A percentile compares a stretch with the other conserved stretches of the same genome.
phyloP scores from a whole-genome alignment of 2,329 filamentous ascomycete species.

The Alternaria arbusti region DNA sequence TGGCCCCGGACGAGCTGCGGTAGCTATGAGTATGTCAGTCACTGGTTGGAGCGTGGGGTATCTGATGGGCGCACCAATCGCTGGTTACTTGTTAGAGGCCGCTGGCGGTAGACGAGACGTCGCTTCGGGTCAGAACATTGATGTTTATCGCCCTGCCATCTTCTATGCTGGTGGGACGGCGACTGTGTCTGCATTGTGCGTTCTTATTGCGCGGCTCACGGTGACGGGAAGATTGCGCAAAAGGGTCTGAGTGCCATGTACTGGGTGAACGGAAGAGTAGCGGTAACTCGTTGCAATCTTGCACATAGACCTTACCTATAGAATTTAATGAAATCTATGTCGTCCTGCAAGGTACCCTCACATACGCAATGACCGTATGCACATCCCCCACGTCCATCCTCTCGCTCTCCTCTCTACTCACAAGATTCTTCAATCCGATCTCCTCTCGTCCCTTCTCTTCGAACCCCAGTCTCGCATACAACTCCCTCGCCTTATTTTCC shows the following conservation, averaged over 20 bases:
- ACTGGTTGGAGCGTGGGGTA: constrained; percentile 37
- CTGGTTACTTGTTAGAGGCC: constrained; percentile 34
- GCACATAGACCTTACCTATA: background rate
- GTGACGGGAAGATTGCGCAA: constrained; percentile 27
- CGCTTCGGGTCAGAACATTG: constrained; percentile 17
- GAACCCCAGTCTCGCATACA: constrained; percentile 38
- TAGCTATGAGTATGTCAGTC: constrained; percentile 37
- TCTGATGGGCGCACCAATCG: constrained; percentile 38
- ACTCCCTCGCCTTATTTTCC: constrained; percentile 28
- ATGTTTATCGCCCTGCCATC: constrained; percentile 37
- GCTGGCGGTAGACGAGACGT: constrained; percentile 25
- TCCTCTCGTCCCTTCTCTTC: constrained; percentile 24
- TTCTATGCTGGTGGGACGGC: constrained; percentile 40
- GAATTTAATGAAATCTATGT: background rate
- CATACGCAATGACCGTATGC: background rate
- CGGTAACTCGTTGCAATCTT: background rate
- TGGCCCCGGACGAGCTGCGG: constrained; percentile 33
- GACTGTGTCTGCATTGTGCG: constrained; percentile 26
- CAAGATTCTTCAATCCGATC: constrained; percentile 16
- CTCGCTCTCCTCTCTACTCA: background rate
- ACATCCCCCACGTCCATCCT: background rate
- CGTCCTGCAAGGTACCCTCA: background rate
- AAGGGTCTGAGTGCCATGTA: constrained; percentile 14
- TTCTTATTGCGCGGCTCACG: constrained; percentile 29
- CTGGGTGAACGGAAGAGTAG: background rate